These are phyloP conservation scores for Elongisporangium anandrum DNA, from an alignment of 352 stramenopile species.

Conservation along the genomic window DNA sequence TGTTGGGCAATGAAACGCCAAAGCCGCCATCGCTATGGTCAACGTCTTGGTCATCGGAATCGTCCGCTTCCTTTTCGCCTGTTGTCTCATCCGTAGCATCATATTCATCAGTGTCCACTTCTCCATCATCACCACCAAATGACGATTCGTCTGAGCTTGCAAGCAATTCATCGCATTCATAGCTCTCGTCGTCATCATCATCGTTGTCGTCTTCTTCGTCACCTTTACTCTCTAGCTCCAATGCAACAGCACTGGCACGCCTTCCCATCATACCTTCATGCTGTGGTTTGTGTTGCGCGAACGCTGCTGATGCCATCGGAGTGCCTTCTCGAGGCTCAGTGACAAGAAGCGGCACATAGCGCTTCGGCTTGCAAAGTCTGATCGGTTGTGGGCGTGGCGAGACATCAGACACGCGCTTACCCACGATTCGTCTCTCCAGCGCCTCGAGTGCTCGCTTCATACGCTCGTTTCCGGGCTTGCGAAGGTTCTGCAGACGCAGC, in stretches of 20 bases:
- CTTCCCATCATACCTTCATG: not conserved
- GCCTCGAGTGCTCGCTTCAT: conserved; percentile 54
- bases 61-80: not conserved
- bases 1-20: conserved; percentile 22
- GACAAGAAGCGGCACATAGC: not conserved
- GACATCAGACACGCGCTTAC: conserved; percentile 16
- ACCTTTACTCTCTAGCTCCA: not conserved
- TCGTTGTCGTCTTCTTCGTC: conserved; percentile 13
- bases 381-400: not conserved
- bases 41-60: not conserved
- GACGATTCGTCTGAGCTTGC: conserved; percentile 44
- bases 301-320: not conserved
- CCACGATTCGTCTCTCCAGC: conserved; percentile 64
- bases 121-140: conserved; percentile 20
- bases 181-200: conserved; percentile 40
- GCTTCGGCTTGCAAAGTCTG: not conserved
- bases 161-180: conserved; percentile 70
- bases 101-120: conserved; percentile 2
- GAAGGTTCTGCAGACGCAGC: conserved; percentile 55
- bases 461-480: conserved; percentile 33
- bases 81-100: not conserved
- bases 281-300: not conserved
- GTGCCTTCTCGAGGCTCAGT: not conserved
- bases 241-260: not conserved
- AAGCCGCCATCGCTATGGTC: not conserved